A percentile compares a stretch with the other conserved stretches of the same genome.
These are phyloP conservation scores for Amanita subjunquillea DNA, from an alignment of 768 basidiomycete species.

Conservation along the genomic window DNA sequence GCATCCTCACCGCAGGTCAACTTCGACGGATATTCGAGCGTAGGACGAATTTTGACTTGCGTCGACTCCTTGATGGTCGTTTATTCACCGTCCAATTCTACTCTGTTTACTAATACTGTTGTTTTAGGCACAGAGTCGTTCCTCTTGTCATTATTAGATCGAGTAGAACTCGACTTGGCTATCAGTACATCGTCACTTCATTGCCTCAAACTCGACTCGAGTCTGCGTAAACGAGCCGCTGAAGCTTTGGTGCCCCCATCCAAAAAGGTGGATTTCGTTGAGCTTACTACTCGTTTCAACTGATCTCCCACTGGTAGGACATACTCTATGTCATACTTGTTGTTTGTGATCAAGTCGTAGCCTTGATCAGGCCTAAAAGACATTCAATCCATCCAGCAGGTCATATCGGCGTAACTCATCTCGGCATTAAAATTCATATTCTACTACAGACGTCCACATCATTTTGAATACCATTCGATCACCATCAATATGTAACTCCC, in stretches of 20 bases:
- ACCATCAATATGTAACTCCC: conserved; percentile 67
- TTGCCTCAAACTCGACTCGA: conserved; percentile 67
- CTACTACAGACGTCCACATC: conserved; percentile 72
- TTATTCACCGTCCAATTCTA: background rate
- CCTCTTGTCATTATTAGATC: conserved; percentile 56
- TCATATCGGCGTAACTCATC: conserved; percentile 16
- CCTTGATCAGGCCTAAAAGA: conserved; percentile 80
- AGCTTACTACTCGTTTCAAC: background rate
- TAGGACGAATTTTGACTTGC: conserved; percentile 85
- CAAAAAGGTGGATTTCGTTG: conserved; percentile 49
- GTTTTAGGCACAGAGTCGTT: conserved; percentile 71
- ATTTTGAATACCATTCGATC: conserved; percentile 85
- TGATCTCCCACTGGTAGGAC: conserved; percentile 39
- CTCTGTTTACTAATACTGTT: background rate
- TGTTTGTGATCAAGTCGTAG: conserved; percentile 67
- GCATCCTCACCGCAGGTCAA: conserved; percentile 80
- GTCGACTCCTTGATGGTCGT: conserved; percentile 59
- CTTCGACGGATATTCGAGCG: conserved; percentile 80
- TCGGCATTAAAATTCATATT: background rate
- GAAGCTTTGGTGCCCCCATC: conserved; percentile 70
- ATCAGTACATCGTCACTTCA: conserved; percentile 75
- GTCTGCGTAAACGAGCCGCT: conserved; percentile 63
- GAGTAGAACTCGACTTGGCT: conserved; percentile 71
- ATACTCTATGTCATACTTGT: conserved; percentile 88
- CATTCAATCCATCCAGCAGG: conserved; percentile 94